A percentile compares a stretch with the other conserved stretches of the same genome.
phyloP scores from a whole-genome alignment of 768 basidiomycete genomes.

The Lactarius akahatsu region DNA sequence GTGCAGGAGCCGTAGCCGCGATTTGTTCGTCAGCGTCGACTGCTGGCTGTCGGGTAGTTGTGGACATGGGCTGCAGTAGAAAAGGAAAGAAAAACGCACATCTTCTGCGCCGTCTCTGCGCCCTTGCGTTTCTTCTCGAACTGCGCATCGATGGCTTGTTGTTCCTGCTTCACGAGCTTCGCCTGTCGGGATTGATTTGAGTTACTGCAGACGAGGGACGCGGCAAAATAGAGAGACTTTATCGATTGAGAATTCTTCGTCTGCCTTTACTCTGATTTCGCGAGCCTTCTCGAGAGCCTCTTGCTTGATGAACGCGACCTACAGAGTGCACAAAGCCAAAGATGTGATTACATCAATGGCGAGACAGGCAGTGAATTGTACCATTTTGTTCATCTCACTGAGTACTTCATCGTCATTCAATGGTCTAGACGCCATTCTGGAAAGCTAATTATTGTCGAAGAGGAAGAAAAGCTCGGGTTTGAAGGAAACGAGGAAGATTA shows the following conservation, averaged over 20 bases:
- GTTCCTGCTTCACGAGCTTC: slow-evolving; percentile 95
- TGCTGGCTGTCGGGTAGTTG: slow-evolving; percentile 59
- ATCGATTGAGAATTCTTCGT: slow-evolving; percentile 98
- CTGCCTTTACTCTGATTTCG: slow-evolving; percentile 95
- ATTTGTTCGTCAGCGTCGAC: slow-evolving; percentile 95
- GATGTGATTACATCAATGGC: slow-evolving; percentile 12
- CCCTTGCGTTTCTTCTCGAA: slow-evolving; percentile 97
- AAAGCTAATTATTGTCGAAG: not conserved
- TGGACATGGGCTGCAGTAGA: not conserved
- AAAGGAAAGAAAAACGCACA: slow-evolving; percentile 50
- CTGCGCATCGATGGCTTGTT: slow-evolving; percentile 88
- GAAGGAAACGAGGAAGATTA: not conserved
- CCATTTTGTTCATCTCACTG: slow-evolving; percentile 99
- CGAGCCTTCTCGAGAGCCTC: slow-evolving; percentile 97
- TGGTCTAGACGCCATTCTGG: slow-evolving; percentile 67
- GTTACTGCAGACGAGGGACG: not conserved
- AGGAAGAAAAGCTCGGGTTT: not conserved
- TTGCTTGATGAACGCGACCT: slow-evolving; percentile 97
- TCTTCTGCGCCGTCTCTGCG: slow-evolving; percentile 92
- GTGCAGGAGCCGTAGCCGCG: slow-evolving; percentile 86
- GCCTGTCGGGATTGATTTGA: slow-evolving; percentile 53
- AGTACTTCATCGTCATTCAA: slow-evolving; percentile 95
- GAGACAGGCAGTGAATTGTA: slow-evolving; percentile 37
- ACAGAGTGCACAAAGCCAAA: slow-evolving; percentile 5
- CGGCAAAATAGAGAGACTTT: slow-evolving; percentile 53